Base-by-base conservation (phyloP, 75 land plant genomes). In the Pinus albicaulis region DNA sequence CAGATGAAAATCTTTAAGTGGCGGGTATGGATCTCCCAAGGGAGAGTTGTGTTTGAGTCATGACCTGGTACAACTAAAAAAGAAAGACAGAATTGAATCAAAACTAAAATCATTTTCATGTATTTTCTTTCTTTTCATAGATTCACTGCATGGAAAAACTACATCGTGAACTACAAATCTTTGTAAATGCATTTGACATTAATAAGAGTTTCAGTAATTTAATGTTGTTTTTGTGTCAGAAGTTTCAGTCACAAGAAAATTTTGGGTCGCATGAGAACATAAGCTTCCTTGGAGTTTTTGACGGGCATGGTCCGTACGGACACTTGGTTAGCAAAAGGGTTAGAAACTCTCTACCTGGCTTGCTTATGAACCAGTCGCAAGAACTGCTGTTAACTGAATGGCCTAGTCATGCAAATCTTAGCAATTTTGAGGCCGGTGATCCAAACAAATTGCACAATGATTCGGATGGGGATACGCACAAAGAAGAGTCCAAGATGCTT, bases 251-350 rank as follows among this genome's bases (percentile, higher is more conserved):
- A 7, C 52, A 44, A 11, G 84, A 93, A 96, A 76, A 82, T 55
- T 95, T 89, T 55, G 78, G 74, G 14, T 86, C 89, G 4, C 84
- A 73, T 53, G 82, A 89, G 68, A 90, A 83, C 20, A 80, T 61
- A 28, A 73, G 80, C 62, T 91, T 95, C 75, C 90, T 93, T 66
- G 96, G 90, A 23, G 94, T 95, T 16, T 93, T 95, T 61, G 98
- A 95, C 59, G 98, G 98, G 3, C 98, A 95, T 76, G 98, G 98
- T 23, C 94, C 96, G 0, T 77, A 80, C 1, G 98, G 98, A 17
- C 98, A 95, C 76, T 80, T 79, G 48, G 92, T 95, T 68, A 90
- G 97, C 0, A 68, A 89, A 28, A 83, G 86, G 60, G 85, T 93
- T 7, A 85, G 98, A 11, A 93, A 95, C 64, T 68, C 59, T 17